A percentile compares a stretch with the other conserved stretches of the same genome.
These are phyloP conservation scores for Aspergillus quadricinctus DNA, from an alignment of 2,329 filamentous ascomycete species.

Conservation along the genomic window DNA sequence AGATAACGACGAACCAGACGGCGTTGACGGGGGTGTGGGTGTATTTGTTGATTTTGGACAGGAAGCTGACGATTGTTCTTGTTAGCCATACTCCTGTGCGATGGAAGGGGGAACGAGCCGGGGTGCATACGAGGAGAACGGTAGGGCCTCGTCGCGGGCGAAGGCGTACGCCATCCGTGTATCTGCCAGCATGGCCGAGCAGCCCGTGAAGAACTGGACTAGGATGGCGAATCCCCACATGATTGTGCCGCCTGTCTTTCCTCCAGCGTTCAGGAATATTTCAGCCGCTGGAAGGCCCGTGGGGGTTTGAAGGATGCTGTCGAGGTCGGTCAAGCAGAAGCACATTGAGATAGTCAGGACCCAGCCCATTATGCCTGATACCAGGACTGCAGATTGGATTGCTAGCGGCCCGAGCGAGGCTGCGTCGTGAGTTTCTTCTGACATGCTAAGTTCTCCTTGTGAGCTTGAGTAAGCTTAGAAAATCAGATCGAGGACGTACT, in stretches of 20 bases:
- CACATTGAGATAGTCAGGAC: constrained; percentile 60
- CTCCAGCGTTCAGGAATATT: constrained; percentile 58
- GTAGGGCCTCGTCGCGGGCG: constrained; percentile 56
- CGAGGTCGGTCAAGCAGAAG: constrained; percentile 58
- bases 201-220: constrained; percentile 62
- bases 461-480: not conserved
- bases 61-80: constrained; percentile 36
- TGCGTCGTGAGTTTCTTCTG: constrained; percentile 63
- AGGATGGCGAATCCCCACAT: constrained; percentile 62
- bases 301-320: constrained; percentile 52
- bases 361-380: constrained; percentile 59
- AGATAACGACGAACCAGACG: constrained; percentile 60
- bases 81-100: not conserved
- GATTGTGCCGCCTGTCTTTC: constrained; percentile 51
- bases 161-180: constrained; percentile 61
- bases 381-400: constrained; percentile 55
- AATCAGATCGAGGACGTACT: constrained; percentile 39
- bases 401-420: constrained; percentile 57
- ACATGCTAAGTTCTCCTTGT: constrained; percentile 46
- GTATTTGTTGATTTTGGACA: constrained; percentile 48
- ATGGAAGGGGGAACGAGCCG: not conserved
- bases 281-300: constrained; percentile 59
- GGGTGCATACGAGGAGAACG: constrained; percentile 51
- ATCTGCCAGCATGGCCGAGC: constrained; percentile 61
- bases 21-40: constrained; percentile 60